phyloP scores from a whole-genome alignment of 2,329 filamentous ascomycete species.

The Cadophora malorum region DNA sequence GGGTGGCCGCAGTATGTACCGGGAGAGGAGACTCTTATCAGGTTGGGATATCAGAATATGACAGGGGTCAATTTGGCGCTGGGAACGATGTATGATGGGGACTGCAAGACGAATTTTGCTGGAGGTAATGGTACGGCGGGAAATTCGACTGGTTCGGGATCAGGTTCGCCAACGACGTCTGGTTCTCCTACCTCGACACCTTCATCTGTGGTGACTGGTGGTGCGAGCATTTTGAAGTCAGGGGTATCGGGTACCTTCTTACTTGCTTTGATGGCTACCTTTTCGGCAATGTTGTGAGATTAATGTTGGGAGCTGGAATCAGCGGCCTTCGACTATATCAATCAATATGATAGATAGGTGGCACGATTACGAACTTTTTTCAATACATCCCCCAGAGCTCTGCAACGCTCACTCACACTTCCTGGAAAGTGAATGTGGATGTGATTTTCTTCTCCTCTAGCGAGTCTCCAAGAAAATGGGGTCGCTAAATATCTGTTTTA shows the following conservation, averaged over 20 bases:
- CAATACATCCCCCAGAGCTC: too few species aligned
- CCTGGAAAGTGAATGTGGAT: too few species aligned
- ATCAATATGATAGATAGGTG: too few species aligned
- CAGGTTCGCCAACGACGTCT: not conserved
- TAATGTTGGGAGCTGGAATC: not conserved
- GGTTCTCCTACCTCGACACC: conserved; percentile 1
- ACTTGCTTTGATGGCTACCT: not conserved
- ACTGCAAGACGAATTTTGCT: conserved; percentile 13
- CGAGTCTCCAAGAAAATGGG: not conserved
- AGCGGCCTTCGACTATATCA: too few species aligned
- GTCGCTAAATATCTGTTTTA: not conserved
- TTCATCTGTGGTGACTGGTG: not conserved
- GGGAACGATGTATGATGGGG: conserved; percentile 28
- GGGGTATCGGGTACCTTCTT: not conserved
- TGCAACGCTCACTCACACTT: too few species aligned
- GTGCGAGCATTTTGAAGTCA: not conserved
- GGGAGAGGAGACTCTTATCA: conserved; percentile 27
- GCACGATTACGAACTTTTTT: too few species aligned
- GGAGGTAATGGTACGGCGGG: not conserved
- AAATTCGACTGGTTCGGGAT: not conserved
- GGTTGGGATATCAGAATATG: conserved; percentile 35
- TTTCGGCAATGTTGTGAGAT: not conserved
- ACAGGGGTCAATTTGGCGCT: conserved; percentile 32
- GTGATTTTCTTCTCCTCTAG: not conserved
- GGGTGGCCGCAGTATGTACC: conserved; percentile 35